Conservation (phyloP, 148 eudicot species). For the Rheum nobile region DNA sequence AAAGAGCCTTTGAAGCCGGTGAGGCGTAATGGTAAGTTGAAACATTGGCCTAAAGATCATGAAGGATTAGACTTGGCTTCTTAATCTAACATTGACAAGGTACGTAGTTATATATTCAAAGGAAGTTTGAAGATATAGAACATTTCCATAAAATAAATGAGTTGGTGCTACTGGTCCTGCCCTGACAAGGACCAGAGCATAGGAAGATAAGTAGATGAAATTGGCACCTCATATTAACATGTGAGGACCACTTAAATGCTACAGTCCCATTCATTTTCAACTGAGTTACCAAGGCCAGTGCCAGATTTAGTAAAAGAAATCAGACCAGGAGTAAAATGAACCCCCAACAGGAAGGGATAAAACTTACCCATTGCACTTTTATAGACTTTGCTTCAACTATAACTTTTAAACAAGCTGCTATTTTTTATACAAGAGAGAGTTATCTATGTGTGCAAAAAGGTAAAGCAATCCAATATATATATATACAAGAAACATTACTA, state of each 20-base stretch:
- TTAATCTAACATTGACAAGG: not conserved
- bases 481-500: not conserved
- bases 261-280: not conserved
- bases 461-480: too few relatives aligned
- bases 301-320: not conserved
- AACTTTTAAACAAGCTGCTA: not conserved
- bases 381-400: not conserved
- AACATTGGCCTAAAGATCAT: not conserved
- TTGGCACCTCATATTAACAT: not conserved
- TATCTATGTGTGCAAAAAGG: too few relatives aligned
- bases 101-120: not conserved
- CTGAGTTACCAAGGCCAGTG: not conserved
- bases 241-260: conserved; percentile 1
- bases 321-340: not conserved
- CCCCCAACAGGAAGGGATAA: not conserved
- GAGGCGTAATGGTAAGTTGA: not conserved
- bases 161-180: not conserved
- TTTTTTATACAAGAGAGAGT: too few relatives aligned
- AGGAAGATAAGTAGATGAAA: not conserved
- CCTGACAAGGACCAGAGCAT: not conserved
- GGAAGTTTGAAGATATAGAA: not conserved
- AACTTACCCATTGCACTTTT: not conserved
- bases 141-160: not conserved
- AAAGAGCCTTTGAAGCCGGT: not conserved
- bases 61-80: not conserved